Percentiles rank a stretch among this genome's conserved stretches.
Evolutionary conservation across 768 basidiomycete genomes (phyloP).

Genomic region (Podaxis pistillaris): DNA sequence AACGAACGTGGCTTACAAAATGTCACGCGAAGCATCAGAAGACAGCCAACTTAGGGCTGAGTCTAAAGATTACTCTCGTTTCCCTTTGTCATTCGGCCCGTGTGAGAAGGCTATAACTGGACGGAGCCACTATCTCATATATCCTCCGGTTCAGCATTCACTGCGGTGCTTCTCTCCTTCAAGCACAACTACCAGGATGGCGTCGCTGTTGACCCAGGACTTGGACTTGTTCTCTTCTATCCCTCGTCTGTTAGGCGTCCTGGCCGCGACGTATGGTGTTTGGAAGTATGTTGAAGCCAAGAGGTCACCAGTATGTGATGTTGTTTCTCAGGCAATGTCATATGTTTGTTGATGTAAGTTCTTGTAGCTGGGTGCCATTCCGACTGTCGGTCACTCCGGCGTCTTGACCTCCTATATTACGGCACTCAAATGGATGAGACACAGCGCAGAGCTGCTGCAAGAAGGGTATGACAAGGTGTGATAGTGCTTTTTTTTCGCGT

Average conservation of each 20-base stretch:
- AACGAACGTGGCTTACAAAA: no score
- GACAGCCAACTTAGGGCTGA: no score
- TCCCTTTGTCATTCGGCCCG: slow-evolving; percentile 2
- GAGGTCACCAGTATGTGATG: slow-evolving; percentile 10
- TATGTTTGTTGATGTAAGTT: neutral
- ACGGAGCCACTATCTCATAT: neutral
- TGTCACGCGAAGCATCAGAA: no score
- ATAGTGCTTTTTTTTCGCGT: neutral
- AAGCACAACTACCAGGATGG: neutral
- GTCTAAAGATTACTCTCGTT: neutral
- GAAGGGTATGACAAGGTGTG: slow-evolving; percentile 24
- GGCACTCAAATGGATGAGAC: slow-evolving; percentile 22
- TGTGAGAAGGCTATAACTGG: neutral
- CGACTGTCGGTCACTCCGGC: slow-evolving; percentile 24
- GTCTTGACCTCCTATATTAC: slow-evolving; percentile 24
- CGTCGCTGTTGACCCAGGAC: no score
- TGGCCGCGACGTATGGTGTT: neutral
- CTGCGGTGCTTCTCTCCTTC: neutral
- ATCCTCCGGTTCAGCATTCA: neutral
- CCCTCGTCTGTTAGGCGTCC: neutral
- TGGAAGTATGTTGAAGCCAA: slow-evolving; percentile 11
- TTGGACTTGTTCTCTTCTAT: neutral
- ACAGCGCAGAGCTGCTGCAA: slow-evolving; percentile 22
- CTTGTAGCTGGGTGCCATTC: slow-evolving; percentile 16
- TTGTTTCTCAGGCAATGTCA: neutral